Conservation (phyloP, 2,329 filamentous ascomycete species). For the Amesomyces nigricolor region DNA sequence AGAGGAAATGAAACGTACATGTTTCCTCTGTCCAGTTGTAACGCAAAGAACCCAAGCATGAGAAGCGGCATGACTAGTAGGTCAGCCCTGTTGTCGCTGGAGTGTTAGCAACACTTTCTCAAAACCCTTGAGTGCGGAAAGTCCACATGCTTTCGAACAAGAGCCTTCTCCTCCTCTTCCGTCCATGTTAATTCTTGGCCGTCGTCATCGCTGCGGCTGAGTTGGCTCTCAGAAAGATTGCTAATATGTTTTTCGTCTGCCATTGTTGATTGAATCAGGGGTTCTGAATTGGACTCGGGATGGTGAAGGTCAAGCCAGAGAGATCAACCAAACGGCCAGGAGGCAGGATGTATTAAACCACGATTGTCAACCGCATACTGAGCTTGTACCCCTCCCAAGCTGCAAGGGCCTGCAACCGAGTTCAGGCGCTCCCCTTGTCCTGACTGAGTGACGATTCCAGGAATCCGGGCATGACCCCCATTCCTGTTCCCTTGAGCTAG, state of each 20-base stretch:
- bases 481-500: too few relatives aligned
- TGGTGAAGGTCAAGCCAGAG: neutral
- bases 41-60: constrained; percentile 39
- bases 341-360: too few relatives aligned
- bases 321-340: neutral
- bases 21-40: constrained; percentile 37
- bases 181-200: constrained; percentile 22
- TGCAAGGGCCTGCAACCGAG: neutral
- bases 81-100: constrained; percentile 33
- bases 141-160: constrained; percentile 20
- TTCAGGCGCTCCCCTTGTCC: too few relatives aligned
- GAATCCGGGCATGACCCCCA: too few relatives aligned
- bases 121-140: neutral
- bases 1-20: constrained; percentile 26
- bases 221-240: constrained; percentile 15
- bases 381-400: neutral
- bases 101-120: neutral
- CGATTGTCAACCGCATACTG: too few relatives aligned
- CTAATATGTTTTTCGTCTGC: constrained; percentile 17
- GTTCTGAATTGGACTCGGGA: too few relatives aligned
- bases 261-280: neutral
- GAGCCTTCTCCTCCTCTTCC: constrained; percentile 22
- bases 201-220: constrained; percentile 19
- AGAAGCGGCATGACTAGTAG: constrained; percentile 39
- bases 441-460: too few relatives aligned